Base-by-base conservation (phyloP, 768 basidiomycete species). In the Phallus indusiatus region DNA sequence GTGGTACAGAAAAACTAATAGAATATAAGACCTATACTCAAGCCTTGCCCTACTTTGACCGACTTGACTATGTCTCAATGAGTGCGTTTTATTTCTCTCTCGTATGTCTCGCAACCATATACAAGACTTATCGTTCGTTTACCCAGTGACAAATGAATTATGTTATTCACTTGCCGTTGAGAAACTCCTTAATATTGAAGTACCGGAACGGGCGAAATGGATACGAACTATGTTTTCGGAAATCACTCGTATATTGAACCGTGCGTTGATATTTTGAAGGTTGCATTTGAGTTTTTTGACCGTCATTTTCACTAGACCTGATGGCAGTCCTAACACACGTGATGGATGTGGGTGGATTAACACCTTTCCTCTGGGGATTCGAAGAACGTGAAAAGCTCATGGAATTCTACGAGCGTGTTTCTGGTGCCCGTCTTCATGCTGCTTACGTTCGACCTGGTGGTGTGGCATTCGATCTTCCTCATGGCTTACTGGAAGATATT, bases 381-480 rank as follows among this genome's bases (percentile, higher is more conserved):
- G 95, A 98, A 74, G 95, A 99, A 73, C 92, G 95, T 58, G 95
- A 98, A 76, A 99, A 99, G 78, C 84, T 98, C 63, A 98, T 98
- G 95, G 95, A 99, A 70, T 99, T 98, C 75, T 99, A 99, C 72
- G 95, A 99, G 74, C 93, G 95, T 59, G 95, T 98, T 46, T 97
- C 94, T 9, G 95, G 95, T 64, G 95, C 95, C 5, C 94, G 95
- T 57, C 80, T 99, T 67, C 95, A 99, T 68, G 85, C 93, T 5
- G 95, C 95, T n/a, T 99, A 97, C 70, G 88, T 97, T 52, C 88
- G 95, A 61, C 95, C 95, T 1, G 95, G 95, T 61, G 95, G 95
- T 66, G 95, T 99, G 52, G 95, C 95, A 1, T 98, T 94, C 69
- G 95, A 99, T 68, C 78, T 99, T 49, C 95, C 95, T 11, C 94